Percentiles rank a stretch among this genome's conserved stretches.
phyloP scores from a whole-genome alignment of 495 filamentous ascomycete genomes.

The Penicillium ucsense region DNA sequence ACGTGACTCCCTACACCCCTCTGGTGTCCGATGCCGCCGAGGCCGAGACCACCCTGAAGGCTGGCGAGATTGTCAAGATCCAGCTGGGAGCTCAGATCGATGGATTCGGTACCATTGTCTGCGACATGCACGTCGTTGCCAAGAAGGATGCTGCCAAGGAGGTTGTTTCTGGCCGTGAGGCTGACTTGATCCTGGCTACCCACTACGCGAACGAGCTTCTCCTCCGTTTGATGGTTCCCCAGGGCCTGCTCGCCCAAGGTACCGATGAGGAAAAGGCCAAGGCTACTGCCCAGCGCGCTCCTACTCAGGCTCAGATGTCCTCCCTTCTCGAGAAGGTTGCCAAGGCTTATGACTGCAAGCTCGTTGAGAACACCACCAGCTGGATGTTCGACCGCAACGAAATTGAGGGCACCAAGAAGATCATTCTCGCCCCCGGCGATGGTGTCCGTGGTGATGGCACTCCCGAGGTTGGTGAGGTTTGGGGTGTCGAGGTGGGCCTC shows the following conservation, averaged over 20 bases:
- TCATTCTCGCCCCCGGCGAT: constrained; percentile 81
- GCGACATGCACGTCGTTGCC: constrained; percentile 74
- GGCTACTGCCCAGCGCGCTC: constrained; percentile 70
- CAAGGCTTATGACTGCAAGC: constrained; percentile 79
- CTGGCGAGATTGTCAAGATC: constrained; percentile 83
- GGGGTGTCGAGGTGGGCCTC: constrained; percentile 94
- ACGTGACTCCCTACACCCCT: constrained; percentile 94
- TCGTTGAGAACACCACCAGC: constrained; percentile 95
- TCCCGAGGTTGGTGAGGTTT: constrained; percentile 88
- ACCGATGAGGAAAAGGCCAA: constrained; percentile 92
- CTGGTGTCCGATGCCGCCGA: constrained; percentile 77
- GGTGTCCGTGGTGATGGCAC: constrained; percentile 80
- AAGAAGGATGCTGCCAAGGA: constrained; percentile 47
- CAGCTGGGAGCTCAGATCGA: constrained; percentile 97
- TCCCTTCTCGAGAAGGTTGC: constrained; percentile 83
- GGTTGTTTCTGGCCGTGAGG: constrained; percentile 58
- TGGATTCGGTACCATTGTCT: constrained; percentile 92
- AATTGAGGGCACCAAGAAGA: constrained; percentile 97
- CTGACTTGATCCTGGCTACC: constrained; percentile 82
- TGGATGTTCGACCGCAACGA: constrained; percentile 95
- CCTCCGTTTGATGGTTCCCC: constrained; percentile 79
- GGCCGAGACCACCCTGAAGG: constrained; percentile 65
- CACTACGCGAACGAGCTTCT: constrained; percentile 95
- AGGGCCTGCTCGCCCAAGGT: constrained; percentile 71
- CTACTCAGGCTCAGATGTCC: constrained; percentile 75